A percentile compares a stretch with the other conserved stretches of the same genome.
phyloP scores from a whole-genome alignment of 257 asterid genomes.

The Lithospermum erythrorhizon region DNA sequence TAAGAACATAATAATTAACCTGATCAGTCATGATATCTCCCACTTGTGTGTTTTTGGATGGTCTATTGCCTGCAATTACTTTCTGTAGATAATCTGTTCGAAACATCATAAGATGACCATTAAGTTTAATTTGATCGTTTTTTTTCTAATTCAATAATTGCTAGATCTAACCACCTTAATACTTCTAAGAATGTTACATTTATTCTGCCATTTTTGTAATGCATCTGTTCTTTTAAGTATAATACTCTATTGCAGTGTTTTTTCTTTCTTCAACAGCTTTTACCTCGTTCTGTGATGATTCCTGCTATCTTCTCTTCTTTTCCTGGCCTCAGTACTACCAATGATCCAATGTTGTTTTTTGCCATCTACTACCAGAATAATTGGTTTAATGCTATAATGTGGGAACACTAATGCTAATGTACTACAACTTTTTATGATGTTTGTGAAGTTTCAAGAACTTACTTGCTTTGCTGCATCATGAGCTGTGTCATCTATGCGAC shows the following conservation, averaged over 20 bases:
- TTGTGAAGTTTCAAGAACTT: conserved; percentile 12
- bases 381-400: conserved; percentile 1
- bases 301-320: conserved; percentile 50
- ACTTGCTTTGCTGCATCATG: conserved; percentile 67
- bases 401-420: neutral
- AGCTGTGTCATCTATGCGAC: conserved; percentile 44
- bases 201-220: too few relatives aligned
- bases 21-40: conserved; percentile 73
- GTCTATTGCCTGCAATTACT: conserved; percentile 50
- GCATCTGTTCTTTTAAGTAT: too few relatives aligned
- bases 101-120: neutral
- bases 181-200: too few relatives aligned
- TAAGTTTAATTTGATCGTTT: neutral
- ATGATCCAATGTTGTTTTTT: conserved; percentile 64
- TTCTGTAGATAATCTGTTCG: conserved; percentile 56
- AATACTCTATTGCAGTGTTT: neutral
- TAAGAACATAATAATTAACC: conserved; percentile 19
- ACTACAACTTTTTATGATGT: neutral
- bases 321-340: conserved; percentile 73
- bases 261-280: neutral
- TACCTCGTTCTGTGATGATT: conserved; percentile 77
- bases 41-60: conserved; percentile 65
- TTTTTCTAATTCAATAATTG: neutral
- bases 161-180: neutral
- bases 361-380: conserved; percentile 43